Percentiles rank a stretch among this genome's conserved stretches.
These are phyloP conservation scores for Neohortaea acidophila DNA, from an alignment of 495 filamentous ascomycete genomes.

Conservation along the genomic window DNA sequence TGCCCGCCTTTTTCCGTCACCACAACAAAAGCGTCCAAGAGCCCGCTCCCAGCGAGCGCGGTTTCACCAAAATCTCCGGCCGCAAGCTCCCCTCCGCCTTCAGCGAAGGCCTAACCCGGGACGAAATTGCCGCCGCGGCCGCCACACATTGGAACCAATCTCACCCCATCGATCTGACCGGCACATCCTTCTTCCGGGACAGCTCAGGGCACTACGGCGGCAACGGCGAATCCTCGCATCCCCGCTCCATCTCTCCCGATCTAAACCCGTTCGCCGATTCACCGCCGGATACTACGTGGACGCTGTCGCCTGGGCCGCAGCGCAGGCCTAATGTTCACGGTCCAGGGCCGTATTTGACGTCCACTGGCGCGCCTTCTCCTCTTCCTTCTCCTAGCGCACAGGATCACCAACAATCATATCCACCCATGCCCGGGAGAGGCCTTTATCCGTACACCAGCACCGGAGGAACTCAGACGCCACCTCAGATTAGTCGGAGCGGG, in stretches of 20 bases:
- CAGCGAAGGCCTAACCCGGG: conserved; percentile 15
- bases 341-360: conserved; percentile 13
- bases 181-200: conserved; percentile 13
- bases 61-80: conserved; percentile 18
- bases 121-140: conserved; percentile 1
- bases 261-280: not conserved
- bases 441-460: not conserved
- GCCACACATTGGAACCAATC: conserved; percentile 3
- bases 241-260: not conserved
- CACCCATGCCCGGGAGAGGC: not conserved
- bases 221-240: not conserved
- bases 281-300: conserved; percentile 6
- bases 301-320: conserved; percentile 17
- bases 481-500: conserved; percentile 9
- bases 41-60: conserved; percentile 10
- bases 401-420: too few species aligned
- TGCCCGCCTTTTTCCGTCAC: conserved; percentile 15
- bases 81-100: conserved; percentile 19
- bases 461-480: not conserved
- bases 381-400: not conserved
- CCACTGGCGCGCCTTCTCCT: not conserved
- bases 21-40: conserved; percentile 4
- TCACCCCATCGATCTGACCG: conserved; percentile 10
- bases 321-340: conserved; percentile 16
- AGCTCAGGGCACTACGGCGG: conserved; percentile 17